A percentile compares a stretch with the other conserved stretches of the same genome.
These are phyloP conservation scores for Glomus cerebriforme DNA, from an alignment of 192 early-diverging fungal species.

Conservation along the genomic window DNA sequence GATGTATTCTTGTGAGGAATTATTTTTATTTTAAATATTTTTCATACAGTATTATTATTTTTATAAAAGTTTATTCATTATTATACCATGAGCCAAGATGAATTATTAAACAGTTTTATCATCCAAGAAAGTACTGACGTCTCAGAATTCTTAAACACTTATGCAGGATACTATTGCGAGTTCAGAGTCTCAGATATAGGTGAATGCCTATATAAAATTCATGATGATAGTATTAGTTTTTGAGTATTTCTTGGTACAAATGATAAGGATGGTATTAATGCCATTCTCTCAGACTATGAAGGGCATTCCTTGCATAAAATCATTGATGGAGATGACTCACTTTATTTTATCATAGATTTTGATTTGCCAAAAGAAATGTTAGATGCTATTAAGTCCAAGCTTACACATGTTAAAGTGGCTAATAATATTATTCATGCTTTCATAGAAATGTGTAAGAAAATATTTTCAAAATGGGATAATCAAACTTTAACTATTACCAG, in stretches of 20 bases:
- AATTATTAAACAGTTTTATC: no score
- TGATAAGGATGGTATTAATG: constrained; percentile 3
- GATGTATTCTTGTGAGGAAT: constrained; percentile 15
- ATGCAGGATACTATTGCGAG: not conserved
- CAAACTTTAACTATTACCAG: constrained; percentile 9
- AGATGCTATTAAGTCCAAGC: not conserved
- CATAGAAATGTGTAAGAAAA: not conserved
- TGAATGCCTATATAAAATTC: no score
- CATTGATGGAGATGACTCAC: constrained; percentile 11
- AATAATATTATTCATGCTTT: constrained; percentile 3
- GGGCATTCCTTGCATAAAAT: constrained; percentile 14
- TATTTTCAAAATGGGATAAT: constrained; percentile 4
- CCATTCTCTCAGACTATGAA: no score
- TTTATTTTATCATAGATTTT: not conserved
- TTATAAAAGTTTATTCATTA: no score
- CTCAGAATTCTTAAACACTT: no score
- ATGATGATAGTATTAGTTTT: no score
- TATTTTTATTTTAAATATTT: constrained; percentile 3
- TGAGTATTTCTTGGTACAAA: constrained; percentile 5
- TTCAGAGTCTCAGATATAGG: not conserved
- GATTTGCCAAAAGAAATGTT: constrained; percentile 3
- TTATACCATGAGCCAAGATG: no score
- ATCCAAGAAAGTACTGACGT: no score
- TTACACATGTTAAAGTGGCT: not conserved
- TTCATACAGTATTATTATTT: no score